Evolutionary conservation across 768 basidiomycete species (phyloP).

Genomic region (Phlebiopsis flavidoalba): DNA sequence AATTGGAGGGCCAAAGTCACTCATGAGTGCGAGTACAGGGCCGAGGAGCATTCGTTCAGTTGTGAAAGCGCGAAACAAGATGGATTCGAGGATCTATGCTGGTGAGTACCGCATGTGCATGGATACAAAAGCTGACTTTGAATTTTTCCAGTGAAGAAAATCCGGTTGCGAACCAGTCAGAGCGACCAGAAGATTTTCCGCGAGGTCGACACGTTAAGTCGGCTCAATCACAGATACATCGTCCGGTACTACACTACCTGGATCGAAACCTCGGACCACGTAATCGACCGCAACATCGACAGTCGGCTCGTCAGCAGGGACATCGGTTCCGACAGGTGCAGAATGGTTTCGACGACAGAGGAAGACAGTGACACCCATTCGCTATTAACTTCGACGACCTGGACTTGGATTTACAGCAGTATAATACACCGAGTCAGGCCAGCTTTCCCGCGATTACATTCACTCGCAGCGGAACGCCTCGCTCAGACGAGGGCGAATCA

Average conservation of each 20-base stretch:
- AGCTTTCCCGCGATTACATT: constrained; percentile 89
- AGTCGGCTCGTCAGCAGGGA: constrained; percentile 34
- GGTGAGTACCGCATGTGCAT: constrained; percentile 34
- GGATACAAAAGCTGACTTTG: background rate
- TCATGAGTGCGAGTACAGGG: constrained; percentile 41
- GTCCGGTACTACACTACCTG: constrained; percentile 91
- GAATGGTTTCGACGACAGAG: constrained; percentile 22
- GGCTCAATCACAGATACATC: constrained; percentile 83
- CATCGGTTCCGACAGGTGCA: constrained; percentile 45
- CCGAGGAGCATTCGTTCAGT: constrained; percentile 89
- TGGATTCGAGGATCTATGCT: constrained; percentile 82
- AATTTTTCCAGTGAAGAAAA: constrained; percentile 68
- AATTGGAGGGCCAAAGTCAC: background rate
- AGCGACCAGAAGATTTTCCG: constrained; percentile 86
- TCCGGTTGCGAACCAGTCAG: constrained; percentile 71
- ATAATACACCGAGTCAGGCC: constrained; percentile 20
- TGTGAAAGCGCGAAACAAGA: constrained; percentile 87
- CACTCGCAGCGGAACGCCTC: constrained; percentile 40
- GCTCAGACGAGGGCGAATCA: constrained; percentile 11
- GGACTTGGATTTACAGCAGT: constrained; percentile 52
- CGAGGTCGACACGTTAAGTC: constrained; percentile 85
- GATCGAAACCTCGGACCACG: constrained; percentile 67
- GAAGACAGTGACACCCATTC: constrained; percentile 44
- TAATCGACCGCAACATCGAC: constrained; percentile 44
- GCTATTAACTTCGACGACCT: constrained; percentile 62